Evolutionary conservation across 2,329 filamentous ascomycete genomes (phyloP).

Genomic region (Chaetothyriales sp.): DNA sequence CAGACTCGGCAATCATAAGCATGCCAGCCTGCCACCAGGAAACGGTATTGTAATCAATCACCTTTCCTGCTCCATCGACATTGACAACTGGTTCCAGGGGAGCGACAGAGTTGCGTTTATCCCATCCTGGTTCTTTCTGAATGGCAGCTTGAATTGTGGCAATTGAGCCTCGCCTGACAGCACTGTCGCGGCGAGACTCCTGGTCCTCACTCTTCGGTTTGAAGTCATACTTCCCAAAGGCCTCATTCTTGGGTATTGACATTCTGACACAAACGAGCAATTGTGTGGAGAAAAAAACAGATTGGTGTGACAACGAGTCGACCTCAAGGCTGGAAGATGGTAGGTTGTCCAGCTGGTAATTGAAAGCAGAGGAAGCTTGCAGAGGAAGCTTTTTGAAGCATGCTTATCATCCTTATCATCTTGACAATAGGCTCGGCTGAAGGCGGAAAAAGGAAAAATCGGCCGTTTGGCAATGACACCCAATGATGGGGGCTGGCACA

Average conservation of each 20-base stretch:
- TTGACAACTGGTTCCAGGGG: background rate
- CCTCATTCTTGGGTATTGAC: background rate
- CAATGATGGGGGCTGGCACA: too few species aligned
- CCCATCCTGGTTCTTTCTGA: background rate
- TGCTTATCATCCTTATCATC: background rate
- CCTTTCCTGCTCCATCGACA: background rate
- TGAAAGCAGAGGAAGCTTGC: background rate
- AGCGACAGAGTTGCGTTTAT: background rate
- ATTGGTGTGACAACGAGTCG: background rate
- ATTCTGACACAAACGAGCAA: background rate
- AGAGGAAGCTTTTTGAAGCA: background rate
- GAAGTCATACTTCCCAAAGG: background rate
- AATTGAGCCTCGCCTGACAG: background rate
- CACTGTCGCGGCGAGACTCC: background rate
- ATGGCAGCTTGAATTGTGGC: background rate
- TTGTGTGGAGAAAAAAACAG: background rate
- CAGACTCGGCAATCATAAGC: constrained; percentile 45
- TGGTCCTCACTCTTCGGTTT: background rate
- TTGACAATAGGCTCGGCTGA: background rate
- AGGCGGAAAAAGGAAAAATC: too few species aligned
- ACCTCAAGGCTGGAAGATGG: background rate
- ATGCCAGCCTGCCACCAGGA: background rate
- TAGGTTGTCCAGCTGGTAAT: background rate
- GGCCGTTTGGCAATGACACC: too few species aligned
- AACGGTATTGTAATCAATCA: background rate